Percentiles rank a stretch among this genome's conserved stretches.
phyloP scores from a whole-genome alignment of 2,329 filamentous ascomycete species.

The Amauroascus verrucosus region DNA sequence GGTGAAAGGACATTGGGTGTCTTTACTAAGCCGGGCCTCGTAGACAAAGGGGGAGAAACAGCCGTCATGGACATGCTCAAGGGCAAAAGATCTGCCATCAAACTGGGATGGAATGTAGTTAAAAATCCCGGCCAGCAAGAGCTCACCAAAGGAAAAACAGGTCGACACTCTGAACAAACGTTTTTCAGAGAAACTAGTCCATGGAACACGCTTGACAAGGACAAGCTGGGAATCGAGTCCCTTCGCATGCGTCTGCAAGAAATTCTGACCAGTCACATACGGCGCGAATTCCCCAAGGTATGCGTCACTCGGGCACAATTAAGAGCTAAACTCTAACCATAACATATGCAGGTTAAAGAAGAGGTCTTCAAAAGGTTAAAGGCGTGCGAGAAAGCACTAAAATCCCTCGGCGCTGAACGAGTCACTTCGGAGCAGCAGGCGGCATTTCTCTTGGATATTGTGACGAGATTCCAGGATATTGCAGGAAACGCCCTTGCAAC shows the following conservation, averaged over 20 bases:
- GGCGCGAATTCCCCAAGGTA: constrained; percentile 39
- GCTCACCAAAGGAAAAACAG: constrained; percentile 14
- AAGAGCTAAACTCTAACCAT: not conserved
- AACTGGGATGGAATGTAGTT: constrained; percentile 26
- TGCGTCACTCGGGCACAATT: not conserved
- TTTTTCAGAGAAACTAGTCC: constrained; percentile 28
- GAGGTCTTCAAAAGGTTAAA: constrained; percentile 31
- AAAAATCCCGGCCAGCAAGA: constrained; percentile 27
- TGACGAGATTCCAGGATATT: constrained; percentile 13
- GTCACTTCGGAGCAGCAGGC: constrained; percentile 28
- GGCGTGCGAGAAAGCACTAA: constrained; percentile 21
- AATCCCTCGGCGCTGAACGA: constrained; percentile 28
- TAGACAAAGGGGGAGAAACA: constrained; percentile 21
- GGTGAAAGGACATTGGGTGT: constrained; percentile 26
- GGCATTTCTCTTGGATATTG: constrained; percentile 31
- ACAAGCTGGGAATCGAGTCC: constrained; percentile 35
- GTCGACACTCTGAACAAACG: constrained; percentile 26
- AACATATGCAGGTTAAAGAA: constrained; percentile 20
- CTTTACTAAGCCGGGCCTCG: constrained; percentile 27
- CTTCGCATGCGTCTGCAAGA: constrained; percentile 34
- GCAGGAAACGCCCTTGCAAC: constrained; percentile 10
- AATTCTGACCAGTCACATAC: constrained; percentile 35
- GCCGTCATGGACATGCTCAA: constrained; percentile 24
- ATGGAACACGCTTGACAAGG: constrained; percentile 31
- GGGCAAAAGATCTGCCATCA: constrained; percentile 18